Evolutionary conservation across 2,329 filamentous ascomycete genomes (phyloP), one percentile per base, ranked within the genome.

Genomic region (Neopestalotiopsis sp.): DNA sequence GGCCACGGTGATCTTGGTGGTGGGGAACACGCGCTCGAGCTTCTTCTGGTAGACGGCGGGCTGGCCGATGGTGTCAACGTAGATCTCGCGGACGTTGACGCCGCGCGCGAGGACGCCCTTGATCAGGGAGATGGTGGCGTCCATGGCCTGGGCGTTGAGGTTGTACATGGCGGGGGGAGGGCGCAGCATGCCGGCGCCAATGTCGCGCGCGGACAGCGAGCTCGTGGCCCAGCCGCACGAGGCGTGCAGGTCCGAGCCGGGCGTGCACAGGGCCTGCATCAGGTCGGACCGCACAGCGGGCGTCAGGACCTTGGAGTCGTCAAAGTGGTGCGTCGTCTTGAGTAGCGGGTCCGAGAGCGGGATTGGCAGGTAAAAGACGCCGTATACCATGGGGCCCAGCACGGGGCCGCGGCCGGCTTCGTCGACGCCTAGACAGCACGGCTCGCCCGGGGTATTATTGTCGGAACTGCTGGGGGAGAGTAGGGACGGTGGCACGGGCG

Each of bases 351-450:
- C 90, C 32, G 91, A 88, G 34, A 90, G 84, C 0, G 90, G 86
- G 1, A 93, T 80, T 65, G 97, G 97, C 73, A 97, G 93, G 83
- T 88, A 90, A 82, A 91, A 91, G 75, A 91, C 84, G 72, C 86
- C 88, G 83, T 92, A 92, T 75, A 92, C 90, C 90, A 92, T 91
- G 74, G 85, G 91, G 73, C 93, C 95, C 13, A 98, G 88, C n/a
- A 98, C 95, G 30, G 95, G 95, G 1, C 95, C 95, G 76, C 95
- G 90, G 61, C 95, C 95, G 73, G 95, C 95, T 85, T 98, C 95
- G 80, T 98, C 95, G 65, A 98, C 92, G 71, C 95, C 95, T 28
- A 98, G 87, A 24, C 92, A 91, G 80, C 93, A 96, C 76, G 90
- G 87, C 68, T 85, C 87, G 20, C 79, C 81, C 24, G 82, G 72